Percentiles rank a stretch among this genome's conserved stretches.
These are phyloP conservation scores for Noccaea caerulescens DNA, from an alignment of 345 rosid genomes.

Conservation along the genomic window DNA sequence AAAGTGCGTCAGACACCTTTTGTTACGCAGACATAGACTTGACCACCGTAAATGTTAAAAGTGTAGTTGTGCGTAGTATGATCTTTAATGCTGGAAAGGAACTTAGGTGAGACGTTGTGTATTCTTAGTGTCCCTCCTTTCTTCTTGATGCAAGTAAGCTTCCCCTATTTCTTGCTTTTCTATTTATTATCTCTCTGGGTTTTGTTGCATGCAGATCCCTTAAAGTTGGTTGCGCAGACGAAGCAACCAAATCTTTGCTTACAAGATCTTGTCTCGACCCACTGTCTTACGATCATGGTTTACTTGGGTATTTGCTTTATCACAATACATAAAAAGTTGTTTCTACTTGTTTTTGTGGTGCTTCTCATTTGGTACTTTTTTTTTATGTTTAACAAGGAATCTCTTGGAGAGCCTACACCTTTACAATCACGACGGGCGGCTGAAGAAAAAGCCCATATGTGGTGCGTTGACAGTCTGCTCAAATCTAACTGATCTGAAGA, in stretches of 20 bases:
- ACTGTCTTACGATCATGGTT: conserved; percentile 33
- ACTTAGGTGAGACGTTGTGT: conserved; percentile 54
- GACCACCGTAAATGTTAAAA: conserved; percentile 53
- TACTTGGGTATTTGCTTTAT: conserved; percentile 17
- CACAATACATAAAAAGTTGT: conserved; percentile 6
- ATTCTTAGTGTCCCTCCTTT: no score
- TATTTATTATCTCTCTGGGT: not conserved
- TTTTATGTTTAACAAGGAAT: conserved; percentile 45
- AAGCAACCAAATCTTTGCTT: conserved; percentile 47
- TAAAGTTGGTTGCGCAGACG: conserved; percentile 57
- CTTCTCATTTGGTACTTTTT: not conserved
- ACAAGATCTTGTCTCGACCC: conserved; percentile 66
- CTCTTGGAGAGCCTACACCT: conserved; percentile 70
- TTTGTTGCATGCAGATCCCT: conserved; percentile 46
- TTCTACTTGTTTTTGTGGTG: conserved; percentile 7
- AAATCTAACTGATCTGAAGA: conserved; percentile 68
- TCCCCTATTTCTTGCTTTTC: not conserved
- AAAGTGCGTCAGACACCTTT: conserved; percentile 69
- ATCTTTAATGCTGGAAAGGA: conserved; percentile 70
- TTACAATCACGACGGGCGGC: conserved; percentile 56
- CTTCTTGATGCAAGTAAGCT: not conserved
- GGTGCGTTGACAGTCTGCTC: conserved; percentile 63
- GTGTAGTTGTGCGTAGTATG: conserved; percentile 64
- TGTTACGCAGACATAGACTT: conserved; percentile 72
- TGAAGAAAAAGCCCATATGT: conserved; percentile 56